These are phyloP conservation scores for Glycine soja DNA, from an alignment of 306 rosid genomes.

Conservation along the genomic window DNA sequence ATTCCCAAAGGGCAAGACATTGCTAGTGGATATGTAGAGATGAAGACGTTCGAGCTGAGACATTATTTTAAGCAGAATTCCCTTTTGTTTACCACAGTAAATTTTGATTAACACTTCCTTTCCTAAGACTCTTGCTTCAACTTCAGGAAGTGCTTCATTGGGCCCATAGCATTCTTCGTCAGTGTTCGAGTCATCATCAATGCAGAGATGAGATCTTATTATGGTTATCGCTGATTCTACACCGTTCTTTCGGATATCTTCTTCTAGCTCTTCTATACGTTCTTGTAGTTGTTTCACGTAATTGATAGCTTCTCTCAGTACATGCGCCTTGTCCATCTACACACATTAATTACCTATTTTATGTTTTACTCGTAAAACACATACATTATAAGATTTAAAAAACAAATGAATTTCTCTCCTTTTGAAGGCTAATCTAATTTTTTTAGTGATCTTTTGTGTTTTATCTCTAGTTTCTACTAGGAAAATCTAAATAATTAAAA, in stretches of 20 bases:
- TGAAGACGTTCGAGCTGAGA: slow-evolving; percentile 41
- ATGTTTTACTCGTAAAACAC: too few relatives aligned
- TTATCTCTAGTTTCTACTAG: too few relatives aligned
- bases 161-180: background rate
- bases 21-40: slow-evolving; percentile 32
- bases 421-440: too few relatives aligned
- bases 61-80: slow-evolving; percentile 31
- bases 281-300: slow-evolving; percentile 41
- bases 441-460: too few relatives aligned
- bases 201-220: slow-evolving; percentile 35
- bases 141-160: slow-evolving; percentile 26
- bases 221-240: slow-evolving; percentile 32
- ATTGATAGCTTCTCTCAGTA: slow-evolving; percentile 36
- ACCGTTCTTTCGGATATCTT: slow-evolving; percentile 35
- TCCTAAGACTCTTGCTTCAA: slow-evolving; percentile 41
- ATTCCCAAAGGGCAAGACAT: slow-evolving; percentile 44
- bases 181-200: slow-evolving; percentile 1
- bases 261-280: slow-evolving; percentile 39
- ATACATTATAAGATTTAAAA: too few relatives aligned
- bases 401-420: too few relatives aligned
- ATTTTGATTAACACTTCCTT: slow-evolving; percentile 42
- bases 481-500: too few relatives aligned
- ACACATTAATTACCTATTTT: background rate
- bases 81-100: slow-evolving; percentile 31
- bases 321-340: slow-evolving; percentile 43